Evolutionary conservation across 768 basidiomycete genomes (phyloP).

Genomic region (Mycena leptocephala): DNA sequence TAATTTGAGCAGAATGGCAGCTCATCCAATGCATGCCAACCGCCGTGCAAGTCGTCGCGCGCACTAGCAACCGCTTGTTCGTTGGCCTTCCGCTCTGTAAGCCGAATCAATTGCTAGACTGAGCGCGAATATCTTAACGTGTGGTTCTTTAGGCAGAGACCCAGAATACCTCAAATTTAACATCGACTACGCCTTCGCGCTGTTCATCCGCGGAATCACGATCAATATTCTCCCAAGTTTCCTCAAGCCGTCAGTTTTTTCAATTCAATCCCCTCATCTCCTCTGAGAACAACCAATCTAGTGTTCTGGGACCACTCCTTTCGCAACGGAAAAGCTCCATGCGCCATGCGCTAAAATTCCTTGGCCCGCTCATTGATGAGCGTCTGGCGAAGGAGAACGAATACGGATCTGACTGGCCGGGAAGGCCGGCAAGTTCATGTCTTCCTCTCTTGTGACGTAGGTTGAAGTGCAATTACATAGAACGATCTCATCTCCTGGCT

Average conservation of each 20-base stretch:
- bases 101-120: slow-evolving; percentile 18
- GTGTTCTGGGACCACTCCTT: not conserved
- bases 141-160: slow-evolving; percentile 53
- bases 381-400: slow-evolving; percentile 44
- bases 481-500: slow-evolving; percentile 59
- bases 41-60: slow-evolving; percentile 52
- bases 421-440: slow-evolving; percentile 48
- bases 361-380: slow-evolving; percentile 51
- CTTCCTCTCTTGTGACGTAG: no score
- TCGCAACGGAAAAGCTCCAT: slow-evolving; percentile 21
- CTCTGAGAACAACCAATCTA: no score
- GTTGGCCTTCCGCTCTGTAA: slow-evolving; percentile 64
- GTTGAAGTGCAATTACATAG: no score
- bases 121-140: not conserved
- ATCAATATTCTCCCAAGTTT: slow-evolving; percentile 59
- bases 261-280: not conserved
- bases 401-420: slow-evolving; percentile 44
- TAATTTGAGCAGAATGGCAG: slow-evolving; percentile 59
- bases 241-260: slow-evolving; percentile 56
- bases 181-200: slow-evolving; percentile 52
- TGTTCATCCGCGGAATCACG: slow-evolving; percentile 48
- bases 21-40: slow-evolving; percentile 44
- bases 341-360: slow-evolving; percentile 28
- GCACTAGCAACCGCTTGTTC: slow-evolving; percentile 60
- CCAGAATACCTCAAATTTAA: slow-evolving; percentile 56